Evolutionary conservation across 2,329 filamentous ascomycete genomes (phyloP), one percentile per base, ranked within the genome.

Genomic region (Colletotrichum sp.): DNA sequence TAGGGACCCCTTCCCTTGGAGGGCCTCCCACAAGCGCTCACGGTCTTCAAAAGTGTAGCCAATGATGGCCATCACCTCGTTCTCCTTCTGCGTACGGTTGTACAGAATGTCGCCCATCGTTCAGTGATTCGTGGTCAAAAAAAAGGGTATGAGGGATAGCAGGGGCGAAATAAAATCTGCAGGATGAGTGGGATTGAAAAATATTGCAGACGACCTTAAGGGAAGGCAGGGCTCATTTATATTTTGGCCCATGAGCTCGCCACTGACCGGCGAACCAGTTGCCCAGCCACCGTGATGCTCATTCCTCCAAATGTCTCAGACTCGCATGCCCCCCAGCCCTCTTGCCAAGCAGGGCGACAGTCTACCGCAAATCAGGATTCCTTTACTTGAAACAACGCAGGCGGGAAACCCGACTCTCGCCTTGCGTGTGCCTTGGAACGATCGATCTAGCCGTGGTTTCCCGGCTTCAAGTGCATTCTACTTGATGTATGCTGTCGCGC

Each of bases 31-130:
- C 7, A 65, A n/a, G n/a, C n/a, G 18, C n/a, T 48, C 43, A 0
- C 43, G 43, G 43, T 48, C 3, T 48, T 0, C 0, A 22, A 48
- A 48, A 0, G 0, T 0, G 10, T 48, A 48, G 43, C 0, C 43
- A 1, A 48, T 48, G 43, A 48, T 48, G 43, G 43, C 0, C 43
- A 48, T 48, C 43, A 0, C 43, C 0, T 22, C 43, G n/a, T 4
- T 0, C 43, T 22, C 43, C 43, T 22, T 48, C 6, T 48, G 43
- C 43, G 0, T 0, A 1, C 43, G 43, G 43, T 22, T 22, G 10
- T 22, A 18, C 0, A 39, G 36, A 39, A 5, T 0, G 43, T 48
- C 43, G 10, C 1, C 1, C 43, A 48, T 48, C 5, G 4, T 48
- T 48, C 43, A n/a, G 0, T 43, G 39, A 43, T 43, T 15, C 2